phyloP scores from a whole-genome alignment of 331 rosid species.

The Rhamnella rubrinervis region DNA sequence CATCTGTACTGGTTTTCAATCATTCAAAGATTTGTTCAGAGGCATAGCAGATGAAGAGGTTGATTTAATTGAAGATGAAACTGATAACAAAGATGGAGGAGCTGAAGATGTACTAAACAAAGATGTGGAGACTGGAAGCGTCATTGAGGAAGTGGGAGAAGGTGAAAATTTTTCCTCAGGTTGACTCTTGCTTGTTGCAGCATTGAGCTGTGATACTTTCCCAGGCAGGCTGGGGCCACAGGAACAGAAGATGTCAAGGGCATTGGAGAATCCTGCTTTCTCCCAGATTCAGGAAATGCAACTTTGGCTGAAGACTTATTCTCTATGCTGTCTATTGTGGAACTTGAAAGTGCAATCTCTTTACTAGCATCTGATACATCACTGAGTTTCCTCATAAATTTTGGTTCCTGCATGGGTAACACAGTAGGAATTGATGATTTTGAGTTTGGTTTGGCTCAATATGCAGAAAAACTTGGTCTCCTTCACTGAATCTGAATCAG shows the following conservation, averaged over 20 bases:
- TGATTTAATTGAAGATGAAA: conserved; percentile 29
- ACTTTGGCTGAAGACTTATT: conserved; percentile 31
- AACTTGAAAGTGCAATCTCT: conserved; percentile 31
- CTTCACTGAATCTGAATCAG: conserved; percentile 32
- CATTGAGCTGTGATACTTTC: conserved; percentile 20
- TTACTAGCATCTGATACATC: conserved; percentile 38
- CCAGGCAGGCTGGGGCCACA: conserved; percentile 23
- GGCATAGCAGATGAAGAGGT: conserved; percentile 34
- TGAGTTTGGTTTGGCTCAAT: conserved; percentile 26
- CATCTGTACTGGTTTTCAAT: conserved; percentile 29
- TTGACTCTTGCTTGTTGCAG: conserved; percentile 32
- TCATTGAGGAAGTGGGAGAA: conserved; percentile 31
- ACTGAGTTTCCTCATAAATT: conserved; percentile 32
- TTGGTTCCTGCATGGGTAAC: conserved; percentile 30
- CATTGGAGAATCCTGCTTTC: conserved; percentile 29
- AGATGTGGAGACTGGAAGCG: conserved; percentile 30
- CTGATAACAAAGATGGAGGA: conserved; percentile 32
- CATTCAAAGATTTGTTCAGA: conserved; percentile 28
- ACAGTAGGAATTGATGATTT: conserved; percentile 29
- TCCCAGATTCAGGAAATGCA: conserved; percentile 40
- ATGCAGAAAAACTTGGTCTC: conserved; percentile 38
- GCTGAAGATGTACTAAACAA: conserved; percentile 23
- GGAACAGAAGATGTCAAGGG: conserved; percentile 34
- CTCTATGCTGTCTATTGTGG: conserved; percentile 23
- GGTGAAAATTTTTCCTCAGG: conserved; percentile 33